Evolutionary conservation across 768 basidiomycete genomes (phyloP), one percentile per base, ranked within the genome.

Genomic region (Xanthoconium stramineum): DNA sequence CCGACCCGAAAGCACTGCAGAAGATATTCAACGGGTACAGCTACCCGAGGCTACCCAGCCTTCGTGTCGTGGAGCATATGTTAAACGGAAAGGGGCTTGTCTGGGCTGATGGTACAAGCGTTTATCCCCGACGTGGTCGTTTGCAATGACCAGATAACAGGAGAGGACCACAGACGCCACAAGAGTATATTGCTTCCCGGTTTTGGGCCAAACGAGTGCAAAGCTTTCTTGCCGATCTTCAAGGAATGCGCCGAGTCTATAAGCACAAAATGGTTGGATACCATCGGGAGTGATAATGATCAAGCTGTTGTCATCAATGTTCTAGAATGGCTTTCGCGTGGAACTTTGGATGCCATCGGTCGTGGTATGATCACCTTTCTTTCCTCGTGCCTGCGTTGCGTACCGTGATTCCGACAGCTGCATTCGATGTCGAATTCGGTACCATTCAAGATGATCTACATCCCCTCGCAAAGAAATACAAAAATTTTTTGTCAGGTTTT

Each of bases 111-210:
- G 75, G 76, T 78, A 51, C 33, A 33, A 6, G 6, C 24, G 24
- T 37, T 2, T 1, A 0, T 45, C 9, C 30, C 24, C 4, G 12
- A 30, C 19, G 5, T 8, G 17, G 74, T 20, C 6, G 71, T 24
- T 50, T 46, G 33, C 30, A 42, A 14, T 39, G 17, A 65, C 28
- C 15, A 45, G 6, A 17, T 6, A 45, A 29, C 51, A 70, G 70
- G 75, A 2, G 66, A 75, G 24, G 76, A 69, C 24, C 83, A 85
- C 56, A 78, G 69, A 57, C 74, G 82, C 49, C 82, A 84, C 47
- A 69, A 78, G 55, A 80, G 72, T 57, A 73, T 82, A 17, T 76
- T 83, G 76, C 69, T 80, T 46, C 82, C 82, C 1, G 82, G 79
- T 7, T 83, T 84, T 57, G 79, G 81, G 56, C 74, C 64, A 5